phyloP scores from a whole-genome alignment of 2,329 filamentous ascomycete genomes.

The Aureobasidium zeae region DNA sequence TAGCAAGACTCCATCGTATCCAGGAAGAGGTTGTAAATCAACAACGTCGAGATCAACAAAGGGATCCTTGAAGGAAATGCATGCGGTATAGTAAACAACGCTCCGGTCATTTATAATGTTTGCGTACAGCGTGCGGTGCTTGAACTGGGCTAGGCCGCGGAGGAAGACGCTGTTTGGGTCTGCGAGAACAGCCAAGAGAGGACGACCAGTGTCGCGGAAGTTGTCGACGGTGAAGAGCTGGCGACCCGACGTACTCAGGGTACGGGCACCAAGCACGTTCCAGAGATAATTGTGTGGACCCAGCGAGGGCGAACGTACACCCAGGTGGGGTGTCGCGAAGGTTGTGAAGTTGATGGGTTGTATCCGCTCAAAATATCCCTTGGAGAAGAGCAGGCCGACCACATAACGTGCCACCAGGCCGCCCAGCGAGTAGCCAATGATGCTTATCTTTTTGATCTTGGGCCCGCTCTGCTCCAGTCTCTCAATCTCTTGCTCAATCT shows the following conservation, averaged over 20 bases:
- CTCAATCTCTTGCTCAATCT: conserved; percentile 52
- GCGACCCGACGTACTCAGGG: conserved; percentile 70
- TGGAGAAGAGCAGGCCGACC: conserved; percentile 71
- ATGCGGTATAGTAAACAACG: conserved; percentile 74
- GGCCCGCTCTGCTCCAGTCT: conserved; percentile 52
- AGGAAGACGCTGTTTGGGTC: conserved; percentile 83
- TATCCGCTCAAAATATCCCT: conserved; percentile 68
- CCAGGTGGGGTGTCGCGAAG: conserved; percentile 71
- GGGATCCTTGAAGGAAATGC: conserved; percentile 67
- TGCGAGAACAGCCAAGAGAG: conserved; percentile 70
- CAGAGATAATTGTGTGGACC: conserved; percentile 38
- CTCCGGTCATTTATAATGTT: conserved; percentile 82
- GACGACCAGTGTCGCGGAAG: conserved; percentile 73
- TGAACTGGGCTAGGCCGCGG: conserved; percentile 64
- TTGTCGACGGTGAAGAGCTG: conserved; percentile 82
- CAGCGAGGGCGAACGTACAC: conserved; percentile 36
- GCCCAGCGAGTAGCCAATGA: conserved; percentile 84
- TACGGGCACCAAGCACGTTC: conserved; percentile 77
- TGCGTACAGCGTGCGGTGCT: conserved; percentile 66
- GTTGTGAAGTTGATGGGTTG: conserved; percentile 89
- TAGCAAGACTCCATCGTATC: conserved; percentile 66
- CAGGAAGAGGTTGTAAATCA: conserved; percentile 62
- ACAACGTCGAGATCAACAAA: conserved; percentile 59
- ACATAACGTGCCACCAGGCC: conserved; percentile 81
- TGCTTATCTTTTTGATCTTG: conserved; percentile 69